These are phyloP conservation scores for Poa annua DNA, from an alignment of 176 grass and related monocot genomes.

Conservation along the genomic window DNA sequence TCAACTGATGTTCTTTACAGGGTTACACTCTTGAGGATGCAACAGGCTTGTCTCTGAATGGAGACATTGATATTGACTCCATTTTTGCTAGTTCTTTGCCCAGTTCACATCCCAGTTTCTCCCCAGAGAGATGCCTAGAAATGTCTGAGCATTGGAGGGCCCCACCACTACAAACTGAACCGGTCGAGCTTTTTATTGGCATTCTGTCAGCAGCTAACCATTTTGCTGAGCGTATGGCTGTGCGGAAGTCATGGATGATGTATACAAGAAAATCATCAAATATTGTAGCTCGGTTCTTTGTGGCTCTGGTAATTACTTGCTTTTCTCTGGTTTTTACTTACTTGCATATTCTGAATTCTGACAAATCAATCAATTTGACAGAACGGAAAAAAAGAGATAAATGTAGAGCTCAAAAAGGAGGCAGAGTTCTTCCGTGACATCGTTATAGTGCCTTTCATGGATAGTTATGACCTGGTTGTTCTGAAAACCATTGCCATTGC, in stretches of 20 bases:
- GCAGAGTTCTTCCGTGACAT: constrained; percentile 93
- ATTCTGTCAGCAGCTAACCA: constrained; percentile 93
- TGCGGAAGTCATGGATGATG: constrained; percentile 96
- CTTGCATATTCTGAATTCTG: constrained; percentile 5
- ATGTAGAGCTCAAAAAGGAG: constrained; percentile 76
- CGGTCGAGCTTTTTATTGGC: constrained; percentile 87
- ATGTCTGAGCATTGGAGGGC: constrained; percentile 78
- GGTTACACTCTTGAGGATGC: constrained; percentile 94
- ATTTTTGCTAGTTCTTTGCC: constrained; percentile 84
- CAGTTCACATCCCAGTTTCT: constrained; percentile 73
- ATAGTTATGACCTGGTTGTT: constrained; percentile 96
- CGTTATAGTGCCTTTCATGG: constrained; percentile 93
- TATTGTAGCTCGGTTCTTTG: constrained; percentile 90
- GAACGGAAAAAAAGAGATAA: constrained; percentile 88
- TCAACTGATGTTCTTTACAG: constrained; percentile 34
- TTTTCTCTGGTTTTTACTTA: neutral
- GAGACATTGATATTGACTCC: constrained; percentile 76
- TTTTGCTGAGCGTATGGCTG: constrained; percentile 96
- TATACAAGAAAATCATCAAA: constrained; percentile 78
- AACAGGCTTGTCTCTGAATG: constrained; percentile 80
- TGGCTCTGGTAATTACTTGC: constrained; percentile 77
- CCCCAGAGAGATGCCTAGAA: constrained; percentile 78
- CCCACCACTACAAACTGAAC: constrained; percentile 70
- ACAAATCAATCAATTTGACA: constrained; percentile 40
- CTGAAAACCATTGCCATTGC: constrained; percentile 97